Evolutionary conservation across 2,329 filamentous ascomycete genomes (phyloP), one percentile per base, ranked within the genome.

Genomic region (Penicillium psychrosexuale): DNA sequence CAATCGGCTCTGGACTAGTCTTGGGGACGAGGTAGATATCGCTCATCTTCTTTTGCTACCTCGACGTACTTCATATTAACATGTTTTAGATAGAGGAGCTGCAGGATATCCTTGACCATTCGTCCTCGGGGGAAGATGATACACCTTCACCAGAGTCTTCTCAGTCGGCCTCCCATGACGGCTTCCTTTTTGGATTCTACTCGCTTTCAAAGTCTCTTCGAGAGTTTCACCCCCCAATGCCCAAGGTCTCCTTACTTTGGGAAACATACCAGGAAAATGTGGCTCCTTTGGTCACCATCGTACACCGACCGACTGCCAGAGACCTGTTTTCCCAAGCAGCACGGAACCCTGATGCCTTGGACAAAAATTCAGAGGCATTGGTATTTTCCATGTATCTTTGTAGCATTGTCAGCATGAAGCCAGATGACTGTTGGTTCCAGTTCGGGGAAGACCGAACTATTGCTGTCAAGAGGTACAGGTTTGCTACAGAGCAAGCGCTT

Each of bases 361-460:
- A 78, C 47, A 84, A 80, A 60, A 78, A 68, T 61, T 75, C 65
- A 46, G 85, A 88, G 65, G 78, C 81, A 3, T 69, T 87, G 27
- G 69, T 87, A 2, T 86, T 88, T 62, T 73, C 83, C 8, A 81
- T 88, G 43, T 88, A 87, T 67, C 82, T 86, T 56, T 78, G 77
- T 1, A 79, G 82, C 0, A 75, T 84, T 3, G 69, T 70, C 61
- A 75, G 70, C 59, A 70, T 71, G 70, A 73, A 60, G 38, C 67
- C 61, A 54, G 74, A 75, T 57, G 74, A 73, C 58, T 80, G 71
- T 67, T 57, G 73, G 28, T 61, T 68, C 13, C 67, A 72, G 22
- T 74, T 85, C 36, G 80, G 81, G 11, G 78, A 83, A 67, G 78
- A 82, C 31, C 79, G 83, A 51, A 61, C 72, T 7, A 61, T 72